phyloP scores from a whole-genome alignment of 75 land plant genomes.

The Selaginella moellendorffii region DNA sequence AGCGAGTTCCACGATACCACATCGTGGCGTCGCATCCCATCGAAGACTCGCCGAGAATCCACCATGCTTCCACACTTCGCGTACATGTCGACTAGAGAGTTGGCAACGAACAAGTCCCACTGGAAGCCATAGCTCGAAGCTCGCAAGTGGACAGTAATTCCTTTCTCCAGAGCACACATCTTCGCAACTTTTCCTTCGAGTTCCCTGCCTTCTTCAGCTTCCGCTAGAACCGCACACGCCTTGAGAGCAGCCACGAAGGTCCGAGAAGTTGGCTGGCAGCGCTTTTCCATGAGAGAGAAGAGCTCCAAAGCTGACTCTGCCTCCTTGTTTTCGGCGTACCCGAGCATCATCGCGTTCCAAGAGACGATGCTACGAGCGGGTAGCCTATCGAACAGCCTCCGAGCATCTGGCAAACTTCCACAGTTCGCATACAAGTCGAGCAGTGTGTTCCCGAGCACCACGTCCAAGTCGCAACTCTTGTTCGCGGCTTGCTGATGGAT shows the following conservation, averaged over 20 bases:
- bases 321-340: background rate
- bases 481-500: background rate
- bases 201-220: background rate
- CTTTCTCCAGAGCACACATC: background rate
- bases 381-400: background rate
- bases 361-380: background rate
- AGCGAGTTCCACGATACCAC: background rate
- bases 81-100: background rate
- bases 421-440: background rate
- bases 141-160: background rate
- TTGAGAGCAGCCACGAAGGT: slow-evolving; percentile 6
- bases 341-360: background rate
- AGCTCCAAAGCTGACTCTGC: background rate
- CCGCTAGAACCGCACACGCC: background rate
- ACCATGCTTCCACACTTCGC: background rate
- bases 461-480: background rate
- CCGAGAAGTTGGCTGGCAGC: background rate
- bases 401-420: background rate
- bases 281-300: too few species aligned
- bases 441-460: background rate
- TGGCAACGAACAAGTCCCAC: background rate
- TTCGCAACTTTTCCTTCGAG: background rate
- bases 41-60: background rate
- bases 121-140: background rate
- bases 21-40: background rate